Percentiles rank a stretch among this genome's conserved stretches.
Conservation (phyloP, 257 asterid species). For the Nicotiana tomentosiformis region DNA sequence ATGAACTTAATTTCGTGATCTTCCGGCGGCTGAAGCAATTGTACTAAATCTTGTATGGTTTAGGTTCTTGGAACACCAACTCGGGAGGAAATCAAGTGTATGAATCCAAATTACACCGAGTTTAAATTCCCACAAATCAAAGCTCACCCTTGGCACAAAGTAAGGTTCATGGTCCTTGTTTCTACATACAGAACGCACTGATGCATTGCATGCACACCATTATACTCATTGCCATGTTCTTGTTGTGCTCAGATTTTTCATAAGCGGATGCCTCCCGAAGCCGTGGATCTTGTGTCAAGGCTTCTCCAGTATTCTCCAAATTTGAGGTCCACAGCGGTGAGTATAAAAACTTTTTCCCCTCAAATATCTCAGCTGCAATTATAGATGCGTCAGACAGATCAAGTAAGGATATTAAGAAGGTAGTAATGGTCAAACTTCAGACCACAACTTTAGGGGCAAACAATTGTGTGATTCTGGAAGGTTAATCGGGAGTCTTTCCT, state of each 20-base stretch:
- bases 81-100: conserved; percentile 76
- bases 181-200: background rate
- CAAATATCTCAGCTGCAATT: background rate
- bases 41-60: conserved; percentile 1
- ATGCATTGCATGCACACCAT: background rate
- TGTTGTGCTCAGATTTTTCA: conserved; percentile 48
- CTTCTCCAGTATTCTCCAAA: conserved; percentile 69
- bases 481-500: background rate
- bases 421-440: background rate
- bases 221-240: background rate
- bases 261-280: conserved; percentile 70
- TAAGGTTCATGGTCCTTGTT: conserved; percentile 7
- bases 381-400: background rate
- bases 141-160: conserved; percentile 89
- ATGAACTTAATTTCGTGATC: background rate
- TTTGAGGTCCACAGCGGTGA: conserved; percentile 69
- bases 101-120: conserved; percentile 77
- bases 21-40: background rate
- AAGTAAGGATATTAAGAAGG: background rate
- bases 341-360: conserved; percentile 7
- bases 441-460: background rate
- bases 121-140: conserved; percentile 69
- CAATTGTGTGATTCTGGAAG: background rate
- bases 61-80: conserved; percentile 80
- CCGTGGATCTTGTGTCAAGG: conserved; percentile 70